These are phyloP conservation scores for Oryza glumipatula DNA, from an alignment of 176 grass and related monocot species.

Conservation along the genomic window DNA sequence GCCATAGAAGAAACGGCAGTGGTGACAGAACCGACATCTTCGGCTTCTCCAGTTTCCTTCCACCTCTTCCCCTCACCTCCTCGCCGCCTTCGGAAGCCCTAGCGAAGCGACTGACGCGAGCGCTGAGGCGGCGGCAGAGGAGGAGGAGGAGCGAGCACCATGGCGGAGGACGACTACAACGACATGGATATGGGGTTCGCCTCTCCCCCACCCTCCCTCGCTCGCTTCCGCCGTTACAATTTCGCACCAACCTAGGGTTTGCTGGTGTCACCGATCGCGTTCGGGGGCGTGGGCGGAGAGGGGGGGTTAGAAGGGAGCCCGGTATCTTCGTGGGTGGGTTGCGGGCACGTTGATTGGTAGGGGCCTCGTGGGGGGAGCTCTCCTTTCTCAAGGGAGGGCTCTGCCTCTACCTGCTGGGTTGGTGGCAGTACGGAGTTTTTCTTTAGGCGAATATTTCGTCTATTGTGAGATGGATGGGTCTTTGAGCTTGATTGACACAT, in stretches of 20 bases:
- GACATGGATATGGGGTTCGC: slow-evolving; percentile 46
- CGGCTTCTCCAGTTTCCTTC: background rate
- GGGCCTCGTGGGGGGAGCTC: background rate
- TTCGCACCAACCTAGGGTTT: background rate
- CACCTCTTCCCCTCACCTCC: no score
- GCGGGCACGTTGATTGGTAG: background rate
- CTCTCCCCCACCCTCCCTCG: background rate
- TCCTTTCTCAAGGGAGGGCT: background rate
- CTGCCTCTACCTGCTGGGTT: background rate
- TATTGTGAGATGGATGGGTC: background rate
- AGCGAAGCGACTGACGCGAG: background rate
- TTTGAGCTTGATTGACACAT: background rate
- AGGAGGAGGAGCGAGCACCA: background rate
- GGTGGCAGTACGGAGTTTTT: background rate
- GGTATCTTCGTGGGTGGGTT: background rate
- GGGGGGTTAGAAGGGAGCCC: no score
- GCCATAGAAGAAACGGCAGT: no score
- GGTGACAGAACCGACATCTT: no score
- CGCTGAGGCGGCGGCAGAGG: background rate
- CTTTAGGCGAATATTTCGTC: background rate
- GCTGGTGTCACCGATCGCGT: background rate
- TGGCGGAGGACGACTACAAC: slow-evolving; percentile 61
- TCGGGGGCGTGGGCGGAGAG: background rate
- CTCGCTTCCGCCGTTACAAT: background rate
- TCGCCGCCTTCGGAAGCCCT: background rate